Conservation (phyloP, 1,284 basidiomycete species). For the Moesziomyces sp. region DNA sequence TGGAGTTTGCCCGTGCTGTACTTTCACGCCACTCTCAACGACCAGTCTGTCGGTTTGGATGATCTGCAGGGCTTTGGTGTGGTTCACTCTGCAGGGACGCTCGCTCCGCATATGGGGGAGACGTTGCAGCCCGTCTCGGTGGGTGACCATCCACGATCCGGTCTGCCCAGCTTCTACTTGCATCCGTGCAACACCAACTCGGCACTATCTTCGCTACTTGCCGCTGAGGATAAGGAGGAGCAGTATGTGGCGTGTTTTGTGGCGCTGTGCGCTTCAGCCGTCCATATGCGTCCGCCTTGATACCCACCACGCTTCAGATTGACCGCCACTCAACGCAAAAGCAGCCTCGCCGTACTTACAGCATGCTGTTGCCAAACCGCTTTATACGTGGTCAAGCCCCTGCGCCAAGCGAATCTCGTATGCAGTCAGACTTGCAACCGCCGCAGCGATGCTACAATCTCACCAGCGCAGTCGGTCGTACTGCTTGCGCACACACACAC, state of each 20-base stretch:
- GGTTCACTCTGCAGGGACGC: neutral
- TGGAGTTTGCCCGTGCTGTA: conserved; percentile 34
- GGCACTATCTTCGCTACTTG: neutral
- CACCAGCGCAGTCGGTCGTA: too few relatives aligned
- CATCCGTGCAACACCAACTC: conserved; percentile 38
- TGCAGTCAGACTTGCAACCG: too few relatives aligned
- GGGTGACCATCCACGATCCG: conserved; percentile 25
- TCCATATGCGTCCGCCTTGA: conserved; percentile 34
- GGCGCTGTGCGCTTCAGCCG: conserved; percentile 20
- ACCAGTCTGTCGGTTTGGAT: conserved; percentile 1
- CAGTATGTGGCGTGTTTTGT: conserved; percentile 24
- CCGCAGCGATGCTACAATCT: too few relatives aligned
- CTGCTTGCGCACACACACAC: too few relatives aligned
- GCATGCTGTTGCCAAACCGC: too few relatives aligned
- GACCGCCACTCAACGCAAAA: too few relatives aligned
- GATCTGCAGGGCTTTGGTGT: conserved; percentile 3
- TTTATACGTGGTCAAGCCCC: too few relatives aligned
- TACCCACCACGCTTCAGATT: too few relatives aligned
- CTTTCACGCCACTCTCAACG: conserved; percentile 11
- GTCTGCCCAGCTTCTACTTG: conserved; percentile 15
- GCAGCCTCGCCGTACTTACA: too few relatives aligned
- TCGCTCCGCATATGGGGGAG: neutral
- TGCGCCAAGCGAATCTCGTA: too few relatives aligned
- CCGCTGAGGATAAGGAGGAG: neutral
- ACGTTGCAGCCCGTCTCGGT: conserved; percentile 14